Evolutionary conservation across 306 rosid genomes (phyloP).

Genomic region (Fragaria vesca): DNA sequence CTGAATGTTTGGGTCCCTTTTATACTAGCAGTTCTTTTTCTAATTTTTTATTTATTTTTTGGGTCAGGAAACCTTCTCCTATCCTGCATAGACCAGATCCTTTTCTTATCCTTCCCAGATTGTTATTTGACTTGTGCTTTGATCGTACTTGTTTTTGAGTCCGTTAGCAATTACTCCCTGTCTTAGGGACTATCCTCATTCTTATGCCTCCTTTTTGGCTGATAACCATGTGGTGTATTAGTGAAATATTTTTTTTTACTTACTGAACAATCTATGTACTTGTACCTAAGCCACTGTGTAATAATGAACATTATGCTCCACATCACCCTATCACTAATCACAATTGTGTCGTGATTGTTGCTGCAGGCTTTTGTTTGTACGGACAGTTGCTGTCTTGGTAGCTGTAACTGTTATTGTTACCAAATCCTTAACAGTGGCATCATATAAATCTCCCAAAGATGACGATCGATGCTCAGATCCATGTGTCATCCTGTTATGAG

Average conservation of each 20-base stretch:
- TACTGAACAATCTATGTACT: neutral
- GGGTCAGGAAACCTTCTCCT: too few relatives aligned
- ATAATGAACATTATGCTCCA: neutral
- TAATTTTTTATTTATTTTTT: too few relatives aligned
- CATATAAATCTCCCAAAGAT: slow-evolving; percentile 18
- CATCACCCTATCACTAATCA: slow-evolving; percentile 8
- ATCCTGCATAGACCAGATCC: too few relatives aligned
- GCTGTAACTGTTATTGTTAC: slow-evolving; percentile 29
- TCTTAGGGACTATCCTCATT: neutral
- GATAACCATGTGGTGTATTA: neutral
- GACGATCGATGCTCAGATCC: slow-evolving; percentile 28
- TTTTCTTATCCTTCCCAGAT: too few relatives aligned
- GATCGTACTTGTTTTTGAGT: too few relatives aligned
- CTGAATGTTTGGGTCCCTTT: too few relatives aligned
- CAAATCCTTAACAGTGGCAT: slow-evolving; percentile 14
- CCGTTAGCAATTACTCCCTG: neutral
- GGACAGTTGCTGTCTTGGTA: slow-evolving; percentile 48
- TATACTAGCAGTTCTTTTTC: too few relatives aligned
- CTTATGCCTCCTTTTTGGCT: neutral
- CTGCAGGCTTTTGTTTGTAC: slow-evolving; percentile 61
- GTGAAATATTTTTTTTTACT: neutral
- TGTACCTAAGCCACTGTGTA: slow-evolving; percentile 6
- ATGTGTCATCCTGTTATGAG: slow-evolving; percentile 15
- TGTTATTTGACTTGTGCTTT: too few relatives aligned
- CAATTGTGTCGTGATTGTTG: slow-evolving; percentile 9